Evolutionary conservation across 352 stramenopile species (phyloP).

Genomic region (Pythium dissotocum): DNA sequence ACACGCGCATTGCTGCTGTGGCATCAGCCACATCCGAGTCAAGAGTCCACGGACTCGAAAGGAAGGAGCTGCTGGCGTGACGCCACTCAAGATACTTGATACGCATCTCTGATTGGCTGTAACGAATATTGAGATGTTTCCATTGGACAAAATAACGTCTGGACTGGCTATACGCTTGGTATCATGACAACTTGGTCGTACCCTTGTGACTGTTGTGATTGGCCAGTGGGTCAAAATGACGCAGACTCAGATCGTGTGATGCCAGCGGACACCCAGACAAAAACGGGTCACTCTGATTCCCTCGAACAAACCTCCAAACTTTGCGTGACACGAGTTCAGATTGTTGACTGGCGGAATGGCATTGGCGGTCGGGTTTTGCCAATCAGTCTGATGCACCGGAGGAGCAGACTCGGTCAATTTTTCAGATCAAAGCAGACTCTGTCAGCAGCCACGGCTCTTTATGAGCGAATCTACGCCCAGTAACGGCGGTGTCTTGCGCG

Average conservation of each 20-base stretch:
- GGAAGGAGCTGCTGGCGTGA: constrained; percentile 7
- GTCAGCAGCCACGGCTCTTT: no score
- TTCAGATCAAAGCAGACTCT: no score
- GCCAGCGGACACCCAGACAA: background rate
- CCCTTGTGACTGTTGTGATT: background rate
- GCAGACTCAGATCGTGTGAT: background rate
- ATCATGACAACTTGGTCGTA: background rate
- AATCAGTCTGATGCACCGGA: no score
- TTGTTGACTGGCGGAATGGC: no score
- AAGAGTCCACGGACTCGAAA: constrained; percentile 1
- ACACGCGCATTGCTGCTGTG: background rate
- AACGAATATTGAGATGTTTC: background rate
- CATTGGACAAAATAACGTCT: background rate
- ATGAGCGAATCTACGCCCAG: no score
- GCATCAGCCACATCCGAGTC: background rate
- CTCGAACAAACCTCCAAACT: background rate
- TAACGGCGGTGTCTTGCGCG: no score
- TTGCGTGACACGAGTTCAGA: no score
- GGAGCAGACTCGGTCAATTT: no score
- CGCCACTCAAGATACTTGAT: constrained; percentile 2
- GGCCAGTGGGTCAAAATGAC: background rate
- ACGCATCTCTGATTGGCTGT: constrained; percentile 1
- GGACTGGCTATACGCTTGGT: background rate
- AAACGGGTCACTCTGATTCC: background rate
- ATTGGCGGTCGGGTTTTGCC: no score